Conservation (phyloP, 257 asterid species). For the Datura wrightii region DNA sequence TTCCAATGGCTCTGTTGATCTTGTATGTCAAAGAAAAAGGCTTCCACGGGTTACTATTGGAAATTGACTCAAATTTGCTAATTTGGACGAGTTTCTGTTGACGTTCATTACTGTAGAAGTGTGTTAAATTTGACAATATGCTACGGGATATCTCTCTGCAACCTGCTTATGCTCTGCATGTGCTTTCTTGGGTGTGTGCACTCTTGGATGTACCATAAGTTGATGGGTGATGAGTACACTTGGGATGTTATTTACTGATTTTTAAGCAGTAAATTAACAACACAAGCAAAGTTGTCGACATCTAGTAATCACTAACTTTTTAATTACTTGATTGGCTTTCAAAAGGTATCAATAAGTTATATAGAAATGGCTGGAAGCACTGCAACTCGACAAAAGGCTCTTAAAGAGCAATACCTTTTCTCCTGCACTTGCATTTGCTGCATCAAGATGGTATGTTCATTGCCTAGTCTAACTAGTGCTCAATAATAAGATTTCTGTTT, state of each 20-base stretch:
- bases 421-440: slow-evolving; percentile 82
- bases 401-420: slow-evolving; percentile 91
- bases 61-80: slow-evolving; percentile 11
- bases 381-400: slow-evolving; percentile 77
- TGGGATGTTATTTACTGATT: slow-evolving; percentile 5
- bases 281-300: background rate
- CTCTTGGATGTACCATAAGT: background rate
- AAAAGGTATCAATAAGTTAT: slow-evolving; percentile 84
- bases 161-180: background rate
- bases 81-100: background rate
- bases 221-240: background rate
- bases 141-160: background rate
- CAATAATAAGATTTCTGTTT: background rate
- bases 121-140: background rate
- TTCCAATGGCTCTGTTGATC: slow-evolving; percentile 13
- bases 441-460: slow-evolving; percentile 64
- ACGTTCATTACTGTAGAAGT: background rate
- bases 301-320: slow-evolving; percentile 17
- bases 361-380: slow-evolving; percentile 98
- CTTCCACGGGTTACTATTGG: background rate
- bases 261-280: background rate
- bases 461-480: slow-evolving; percentile 1
- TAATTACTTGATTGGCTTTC: slow-evolving; percentile 38
- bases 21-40: background rate
- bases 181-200: background rate